Percentiles rank a stretch among this genome's conserved stretches.
phyloP scores from a whole-genome alignment of 2,329 filamentous ascomycete species.

The Dactylellina cionopaga region DNA sequence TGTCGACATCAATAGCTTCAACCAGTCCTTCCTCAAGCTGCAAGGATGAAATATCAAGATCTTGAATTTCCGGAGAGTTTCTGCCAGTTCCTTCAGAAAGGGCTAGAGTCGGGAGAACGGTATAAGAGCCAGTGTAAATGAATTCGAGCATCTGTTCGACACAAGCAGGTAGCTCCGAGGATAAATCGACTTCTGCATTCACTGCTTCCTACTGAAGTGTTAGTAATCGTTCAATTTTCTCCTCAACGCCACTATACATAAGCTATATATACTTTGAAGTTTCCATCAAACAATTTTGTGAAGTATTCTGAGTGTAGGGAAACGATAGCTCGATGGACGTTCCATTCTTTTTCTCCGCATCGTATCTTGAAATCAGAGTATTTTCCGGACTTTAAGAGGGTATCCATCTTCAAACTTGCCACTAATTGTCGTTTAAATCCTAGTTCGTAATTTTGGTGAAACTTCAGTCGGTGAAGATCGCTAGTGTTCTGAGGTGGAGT shows the following conservation, averaged over 20 bases:
- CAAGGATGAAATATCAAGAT: no score
- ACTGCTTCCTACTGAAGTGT: not conserved
- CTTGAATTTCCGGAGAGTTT: not conserved
- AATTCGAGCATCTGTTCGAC: constrained; percentile 22
- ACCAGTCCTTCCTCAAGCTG: not conserved
- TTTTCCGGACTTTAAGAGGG: constrained; percentile 15
- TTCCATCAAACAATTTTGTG: constrained; percentile 7
- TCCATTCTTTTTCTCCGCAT: constrained; percentile 29
- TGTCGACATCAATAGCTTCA: not conserved
- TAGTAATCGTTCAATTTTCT: no score
- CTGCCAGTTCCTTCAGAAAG: no score
- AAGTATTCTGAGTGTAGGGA: constrained; percentile 39
- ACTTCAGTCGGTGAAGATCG: no score
- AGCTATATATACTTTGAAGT: constrained; percentile 36
- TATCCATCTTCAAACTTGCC: no score
- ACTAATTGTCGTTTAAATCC: no score
- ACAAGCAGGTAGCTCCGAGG: not conserved
- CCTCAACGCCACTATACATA: not conserved
- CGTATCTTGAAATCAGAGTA: constrained; percentile 41
- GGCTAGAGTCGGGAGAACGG: not conserved
- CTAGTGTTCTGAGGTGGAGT: no score
- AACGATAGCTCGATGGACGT: constrained; percentile 30
- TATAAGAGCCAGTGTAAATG: constrained; percentile 23
- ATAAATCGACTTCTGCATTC: constrained; percentile 1
- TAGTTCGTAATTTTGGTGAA: no score